These are phyloP conservation scores for Wickerhamomyces kurtzmanii DNA, from an alignment of 805 yeast genomes.

Conservation along the genomic window DNA sequence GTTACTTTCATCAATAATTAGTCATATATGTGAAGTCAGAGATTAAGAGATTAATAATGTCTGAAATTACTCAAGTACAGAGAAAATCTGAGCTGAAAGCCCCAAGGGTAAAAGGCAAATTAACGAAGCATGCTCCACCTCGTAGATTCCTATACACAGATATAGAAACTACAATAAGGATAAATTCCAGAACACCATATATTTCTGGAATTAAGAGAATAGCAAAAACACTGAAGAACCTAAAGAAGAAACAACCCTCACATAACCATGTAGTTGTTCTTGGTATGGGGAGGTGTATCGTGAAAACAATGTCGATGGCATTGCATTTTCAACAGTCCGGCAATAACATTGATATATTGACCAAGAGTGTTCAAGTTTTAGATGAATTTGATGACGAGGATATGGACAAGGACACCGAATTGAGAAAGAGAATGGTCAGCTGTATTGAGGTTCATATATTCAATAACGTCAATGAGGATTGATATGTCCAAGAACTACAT, in stretches of 20 bases:
- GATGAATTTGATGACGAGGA: slow-evolving; percentile 49
- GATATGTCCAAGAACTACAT: too few relatives aligned
- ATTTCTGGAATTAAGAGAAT: slow-evolving; percentile 64
- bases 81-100: too few relatives aligned
- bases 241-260: slow-evolving; percentile 32
- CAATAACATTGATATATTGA: slow-evolving; percentile 45
- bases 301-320: slow-evolving; percentile 53
- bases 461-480: slow-evolving; percentile 1
- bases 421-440: slow-evolving; percentile 27
- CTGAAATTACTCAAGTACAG: too few relatives aligned
- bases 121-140: slow-evolving; percentile 48
- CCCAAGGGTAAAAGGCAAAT: slow-evolving; percentile 21
- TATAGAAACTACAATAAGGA: slow-evolving; percentile 37
- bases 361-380: slow-evolving; percentile 57
- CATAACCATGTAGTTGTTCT: slow-evolving; percentile 40
- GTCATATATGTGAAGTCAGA: too few relatives aligned
- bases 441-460: slow-evolving; percentile 33
- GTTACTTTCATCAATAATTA: too few relatives aligned
- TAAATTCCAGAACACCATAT: slow-evolving; percentile 62
- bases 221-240: slow-evolving; percentile 36
- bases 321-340: slow-evolving; percentile 44
- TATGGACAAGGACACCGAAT: slow-evolving; percentile 19
- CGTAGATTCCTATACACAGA: slow-evolving; percentile 31
- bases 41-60: too few relatives aligned
- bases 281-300: slow-evolving; percentile 74